Conservation (phyloP, 2,329 filamentous ascomycete genomes). For the Davidsoniella eucalypti region DNA sequence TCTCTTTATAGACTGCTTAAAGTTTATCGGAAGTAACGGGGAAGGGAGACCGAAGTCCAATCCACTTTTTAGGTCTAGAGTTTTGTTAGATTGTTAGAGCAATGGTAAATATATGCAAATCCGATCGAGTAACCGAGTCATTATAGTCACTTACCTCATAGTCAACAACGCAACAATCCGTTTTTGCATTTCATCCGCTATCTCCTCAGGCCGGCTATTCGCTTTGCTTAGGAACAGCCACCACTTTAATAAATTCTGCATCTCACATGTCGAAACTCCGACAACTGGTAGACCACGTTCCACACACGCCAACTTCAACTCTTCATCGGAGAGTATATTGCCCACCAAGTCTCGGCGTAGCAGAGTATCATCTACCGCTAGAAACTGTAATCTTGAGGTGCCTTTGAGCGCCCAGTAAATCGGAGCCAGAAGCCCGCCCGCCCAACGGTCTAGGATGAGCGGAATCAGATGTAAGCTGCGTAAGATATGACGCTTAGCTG, state of each 20-base stretch:
- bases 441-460: slow-evolving; percentile 32
- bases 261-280: slow-evolving; percentile 37
- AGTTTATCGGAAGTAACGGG: no score
- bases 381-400: slow-evolving; percentile 37
- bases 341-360: slow-evolving; percentile 45
- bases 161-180: slow-evolving; percentile 25
- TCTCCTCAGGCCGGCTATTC: slow-evolving; percentile 16
- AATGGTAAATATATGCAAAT: no score
- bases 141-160: slow-evolving; percentile 22
- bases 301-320: slow-evolving; percentile 53
- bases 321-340: slow-evolving; percentile 38
- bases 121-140: no score
- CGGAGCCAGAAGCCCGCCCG: slow-evolving; percentile 30
- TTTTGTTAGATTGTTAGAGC: no score
- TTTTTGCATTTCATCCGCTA: slow-evolving; percentile 21
- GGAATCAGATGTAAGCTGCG: slow-evolving; percentile 29
- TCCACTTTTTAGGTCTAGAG: no score
- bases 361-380: slow-evolving; percentile 55
- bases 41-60: no score
- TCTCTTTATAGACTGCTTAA: no score
- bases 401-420: slow-evolving; percentile 39
- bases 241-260: slow-evolving; percentile 31
- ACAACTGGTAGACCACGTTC: slow-evolving; percentile 49
- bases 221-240: slow-evolving; percentile 32
- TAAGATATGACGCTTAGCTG: slow-evolving; percentile 23